Conservation (phyloP, 805 yeast genomes). For the Zygoascus biomembranicola region DNA sequence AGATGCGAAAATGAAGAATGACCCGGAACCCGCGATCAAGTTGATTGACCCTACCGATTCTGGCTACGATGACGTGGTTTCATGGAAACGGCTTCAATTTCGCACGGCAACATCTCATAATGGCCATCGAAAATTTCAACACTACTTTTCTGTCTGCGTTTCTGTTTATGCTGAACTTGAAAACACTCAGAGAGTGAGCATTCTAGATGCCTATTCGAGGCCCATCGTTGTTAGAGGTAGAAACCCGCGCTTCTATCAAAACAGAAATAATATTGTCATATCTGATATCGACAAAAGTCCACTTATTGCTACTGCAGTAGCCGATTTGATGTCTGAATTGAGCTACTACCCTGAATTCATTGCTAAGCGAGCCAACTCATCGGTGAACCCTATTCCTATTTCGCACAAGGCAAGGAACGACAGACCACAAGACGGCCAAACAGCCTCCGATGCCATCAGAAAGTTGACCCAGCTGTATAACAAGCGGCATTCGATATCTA, state of each 20-base stretch:
- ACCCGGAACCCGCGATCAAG: conserved; percentile 19
- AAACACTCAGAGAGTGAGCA: conserved; percentile 17
- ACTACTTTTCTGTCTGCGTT: conserved; percentile 17
- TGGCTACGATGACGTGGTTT: conserved; percentile 21
- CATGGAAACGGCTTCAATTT: conserved; percentile 28
- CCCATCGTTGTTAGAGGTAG: conserved; percentile 54
- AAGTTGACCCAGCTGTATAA: neutral
- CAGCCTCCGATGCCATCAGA: neutral
- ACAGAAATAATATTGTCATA: conserved; percentile 42
- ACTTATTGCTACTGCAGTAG: neutral
- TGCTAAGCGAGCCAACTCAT: conserved; percentile 1
- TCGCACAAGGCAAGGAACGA: neutral
- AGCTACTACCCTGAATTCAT: neutral
- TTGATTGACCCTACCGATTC: conserved; percentile 18
- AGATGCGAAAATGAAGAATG: neutral
- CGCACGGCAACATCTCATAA: conserved; percentile 28
- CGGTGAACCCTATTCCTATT: conserved; percentile 1
- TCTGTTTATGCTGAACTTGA: conserved; percentile 21
- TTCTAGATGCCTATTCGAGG: conserved; percentile 24
- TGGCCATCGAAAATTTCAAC: conserved; percentile 22
- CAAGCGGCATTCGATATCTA: neutral
- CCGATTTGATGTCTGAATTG: neutral
- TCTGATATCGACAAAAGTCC: conserved; percentile 14
- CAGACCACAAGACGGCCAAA: neutral
- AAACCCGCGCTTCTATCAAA: conserved; percentile 52